phyloP scores from a whole-genome alignment of 352 stramenopile species.

The Pythium dissimile region DNA sequence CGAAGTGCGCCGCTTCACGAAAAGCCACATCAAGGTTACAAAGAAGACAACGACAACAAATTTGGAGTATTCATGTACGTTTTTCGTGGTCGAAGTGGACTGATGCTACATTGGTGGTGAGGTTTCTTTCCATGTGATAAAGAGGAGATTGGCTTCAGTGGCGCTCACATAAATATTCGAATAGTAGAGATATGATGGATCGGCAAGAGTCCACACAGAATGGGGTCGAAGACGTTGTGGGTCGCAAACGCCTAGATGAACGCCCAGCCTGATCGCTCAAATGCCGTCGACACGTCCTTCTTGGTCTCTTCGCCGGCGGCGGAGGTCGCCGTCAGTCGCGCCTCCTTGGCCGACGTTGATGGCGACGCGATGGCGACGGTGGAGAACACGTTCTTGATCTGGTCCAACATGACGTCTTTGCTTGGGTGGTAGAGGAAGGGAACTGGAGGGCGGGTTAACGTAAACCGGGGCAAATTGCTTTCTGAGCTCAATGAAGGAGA shows the following conservation, averaged over 20 bases:
- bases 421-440: not conserved
- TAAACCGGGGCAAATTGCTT: conserved; percentile 13
- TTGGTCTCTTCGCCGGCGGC: conserved; percentile 30
- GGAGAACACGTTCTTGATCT: conserved; percentile 65
- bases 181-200: not conserved
- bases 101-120: no score
- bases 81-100: no score
- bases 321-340: conserved; percentile 22
- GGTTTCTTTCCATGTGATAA: no score
- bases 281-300: conserved; percentile 60
- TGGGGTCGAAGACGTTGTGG: not conserved
- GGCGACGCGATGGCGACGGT: conserved; percentile 30
- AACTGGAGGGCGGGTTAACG: not conserved
- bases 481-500: not conserved
- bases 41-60: not conserved
- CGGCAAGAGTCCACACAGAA: not conserved
- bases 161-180: not conserved
- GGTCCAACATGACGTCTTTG: conserved; percentile 79
- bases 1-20: not conserved
- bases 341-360: conserved; percentile 34
- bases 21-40: not conserved
- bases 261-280: conserved; percentile 71
- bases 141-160: not conserved
- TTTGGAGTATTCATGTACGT: not conserved
- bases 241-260: conserved; percentile 46